Evolutionary conservation across 306 rosid species (phyloP).

Genomic region (Calophaca sinica): DNA sequence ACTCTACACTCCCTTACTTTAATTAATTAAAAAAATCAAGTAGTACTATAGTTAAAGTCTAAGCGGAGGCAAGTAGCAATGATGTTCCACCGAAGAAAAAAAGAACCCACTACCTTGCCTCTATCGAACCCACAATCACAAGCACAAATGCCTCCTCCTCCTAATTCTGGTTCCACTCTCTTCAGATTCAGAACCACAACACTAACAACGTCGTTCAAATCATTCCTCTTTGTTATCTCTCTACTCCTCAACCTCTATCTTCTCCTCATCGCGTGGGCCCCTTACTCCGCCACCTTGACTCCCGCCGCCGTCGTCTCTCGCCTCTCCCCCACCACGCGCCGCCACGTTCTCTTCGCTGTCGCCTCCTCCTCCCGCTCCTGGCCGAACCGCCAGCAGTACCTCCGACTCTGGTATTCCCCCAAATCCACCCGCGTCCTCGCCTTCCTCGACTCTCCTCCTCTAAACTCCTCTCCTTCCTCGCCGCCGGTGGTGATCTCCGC

Average conservation of each 20-base stretch:
- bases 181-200: conserved; percentile 30
- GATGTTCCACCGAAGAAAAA: conserved; percentile 50
- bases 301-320: not conserved
- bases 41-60: not conserved
- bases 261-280: conserved; percentile 42
- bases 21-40: not conserved
- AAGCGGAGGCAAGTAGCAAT: not conserved
- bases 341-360: conserved; percentile 70
- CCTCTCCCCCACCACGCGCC: conserved; percentile 63
- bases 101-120: conserved; percentile 27
- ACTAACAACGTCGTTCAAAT: conserved; percentile 43
- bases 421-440: conserved; percentile 67
- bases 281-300: not conserved
- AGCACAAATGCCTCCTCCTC: conserved; percentile 34
- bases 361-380: conserved; percentile 79
- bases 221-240: conserved; percentile 59
- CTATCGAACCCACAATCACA: conserved; percentile 6
- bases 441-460: conserved; percentile 62
- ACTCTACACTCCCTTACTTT: not conserved
- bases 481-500: conserved; percentile 67
- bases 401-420: conserved; percentile 69
- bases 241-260: conserved; percentile 56
- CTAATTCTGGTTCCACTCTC: not conserved
- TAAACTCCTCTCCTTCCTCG: not conserved
- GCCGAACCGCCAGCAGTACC: conserved; percentile 65